Conservation (phyloP, 1,284 basidiomycete genomes). For the Wallemia ichthyophaga region DNA sequence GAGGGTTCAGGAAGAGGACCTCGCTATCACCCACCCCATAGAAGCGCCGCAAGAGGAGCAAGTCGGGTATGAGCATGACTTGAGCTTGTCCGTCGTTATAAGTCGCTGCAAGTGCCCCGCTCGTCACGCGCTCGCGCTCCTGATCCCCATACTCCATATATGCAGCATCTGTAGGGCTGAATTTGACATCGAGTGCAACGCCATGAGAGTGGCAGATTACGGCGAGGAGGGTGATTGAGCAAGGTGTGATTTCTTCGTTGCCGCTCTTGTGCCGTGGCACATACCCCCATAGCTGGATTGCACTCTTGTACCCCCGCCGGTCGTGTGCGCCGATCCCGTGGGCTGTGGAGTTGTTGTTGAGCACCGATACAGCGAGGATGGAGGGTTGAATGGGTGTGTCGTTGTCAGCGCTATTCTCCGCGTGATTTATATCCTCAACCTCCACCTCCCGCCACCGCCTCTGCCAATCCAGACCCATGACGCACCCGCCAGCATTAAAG, state of each 20-base stretch:
- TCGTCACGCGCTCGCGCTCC: neutral
- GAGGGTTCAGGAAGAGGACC: no score
- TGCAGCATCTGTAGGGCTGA: neutral
- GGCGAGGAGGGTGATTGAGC: neutral
- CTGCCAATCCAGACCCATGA: slow-evolving; percentile 8
- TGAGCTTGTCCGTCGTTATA: neutral
- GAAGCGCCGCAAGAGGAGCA: neutral
- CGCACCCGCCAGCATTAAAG: slow-evolving; percentile 11
- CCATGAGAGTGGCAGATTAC: neutral
- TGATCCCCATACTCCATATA: neutral
- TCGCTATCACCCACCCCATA: neutral
- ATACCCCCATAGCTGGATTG: neutral
- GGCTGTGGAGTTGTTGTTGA: neutral
- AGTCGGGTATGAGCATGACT: neutral
- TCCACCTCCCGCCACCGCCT: neutral
- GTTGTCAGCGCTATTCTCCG: no score
- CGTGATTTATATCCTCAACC: no score
- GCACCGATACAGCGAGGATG: neutral
- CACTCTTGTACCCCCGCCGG: neutral
- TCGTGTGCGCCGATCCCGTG: neutral
- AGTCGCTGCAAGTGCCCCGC: neutral
- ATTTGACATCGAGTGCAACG: neutral
- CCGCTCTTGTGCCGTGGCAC: neutral
- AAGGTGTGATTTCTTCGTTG: neutral
- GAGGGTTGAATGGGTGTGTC: neutral